phyloP scores from a whole-genome alignment of 352 stramenopile genomes.

The Phytophthora meadii region DNA sequence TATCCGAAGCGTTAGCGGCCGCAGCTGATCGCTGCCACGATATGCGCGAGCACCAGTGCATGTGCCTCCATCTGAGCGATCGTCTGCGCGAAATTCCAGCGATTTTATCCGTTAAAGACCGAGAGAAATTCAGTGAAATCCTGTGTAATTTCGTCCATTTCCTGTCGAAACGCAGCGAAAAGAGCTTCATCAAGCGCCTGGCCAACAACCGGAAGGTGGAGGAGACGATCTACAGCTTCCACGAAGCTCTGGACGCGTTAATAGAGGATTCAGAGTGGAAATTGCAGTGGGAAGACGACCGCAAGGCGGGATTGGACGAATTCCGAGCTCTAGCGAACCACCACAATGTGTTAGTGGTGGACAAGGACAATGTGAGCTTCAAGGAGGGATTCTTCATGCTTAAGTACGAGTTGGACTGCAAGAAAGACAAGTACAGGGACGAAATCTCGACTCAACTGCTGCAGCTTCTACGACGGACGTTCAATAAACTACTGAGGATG shows the following conservation, averaged over 20 bases:
- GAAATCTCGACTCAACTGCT: neutral
- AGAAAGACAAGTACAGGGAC: neutral
- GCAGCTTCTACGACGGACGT: neutral
- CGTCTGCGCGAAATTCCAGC: neutral
- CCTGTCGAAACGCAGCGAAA: conserved; percentile 3
- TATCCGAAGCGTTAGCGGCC: neutral
- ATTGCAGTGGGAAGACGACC: neutral
- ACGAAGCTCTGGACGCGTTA: conserved; percentile 1
- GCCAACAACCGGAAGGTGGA: conserved; percentile 6
- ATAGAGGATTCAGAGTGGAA: neutral
- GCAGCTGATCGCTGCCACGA: neutral
- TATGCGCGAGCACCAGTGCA: conserved; percentile 1
- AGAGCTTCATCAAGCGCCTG: conserved; percentile 8
- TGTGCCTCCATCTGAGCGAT: conserved; percentile 4
- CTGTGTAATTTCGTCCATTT: neutral
- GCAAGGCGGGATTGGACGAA: neutral
- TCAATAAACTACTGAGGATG: neutral
- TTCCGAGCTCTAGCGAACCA: conserved; percentile 4
- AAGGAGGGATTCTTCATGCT: conserved; percentile 10
- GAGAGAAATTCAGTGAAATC: neutral
- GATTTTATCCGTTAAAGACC: neutral
- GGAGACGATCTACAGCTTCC: conserved; percentile 2
- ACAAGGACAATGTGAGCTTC: conserved; percentile 1
- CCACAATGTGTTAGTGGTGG: neutral
- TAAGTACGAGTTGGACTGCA: conserved; percentile 11